Evolutionary conservation across 805 yeast species (phyloP), one percentile per base, ranked within the genome.

Genomic region (Schizosaccharomyces japonicus): DNA sequence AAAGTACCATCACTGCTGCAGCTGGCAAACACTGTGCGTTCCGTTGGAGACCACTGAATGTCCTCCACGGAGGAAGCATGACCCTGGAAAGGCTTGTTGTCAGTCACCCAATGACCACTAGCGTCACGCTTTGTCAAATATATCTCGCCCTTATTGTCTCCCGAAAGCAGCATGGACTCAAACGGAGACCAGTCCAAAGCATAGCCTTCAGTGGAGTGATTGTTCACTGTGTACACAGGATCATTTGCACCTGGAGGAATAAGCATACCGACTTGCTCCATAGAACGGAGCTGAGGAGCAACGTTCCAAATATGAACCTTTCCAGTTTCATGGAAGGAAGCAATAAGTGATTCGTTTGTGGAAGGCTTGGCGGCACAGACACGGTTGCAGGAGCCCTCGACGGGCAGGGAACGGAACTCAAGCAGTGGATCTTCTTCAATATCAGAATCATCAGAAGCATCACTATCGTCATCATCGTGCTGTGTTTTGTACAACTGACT

Each of bases 131-230:
- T 69, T 5, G 96, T 84, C 49, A 78, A 66, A 61, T 71, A 80
- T 36, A 87, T 72, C 57, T 87, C 69, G 47, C 98, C 98, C 19
- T 79, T 66, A 53, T 81, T 67, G 60, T 90, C 98, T 56, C 98
- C 98, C 3, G 92, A 73, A 49, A 90, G 67, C 52, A 90, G 65
- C 2, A 82, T 73, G 53, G 70, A 70, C 51, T 76, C 72, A 52
- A 79, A 65, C 39, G 95, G 94, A 1, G 94, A 81, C 98, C 98
- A 90, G 62, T 87, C 98, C 42, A 90, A 62, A 13, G 95, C 98
- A 58, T 83, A 90, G 31, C 98, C 96, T 65, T 90, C 98, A n/a
- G 81, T 93, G 54, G 78, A 78, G 60, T 90, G 98, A 52, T 65
- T 70, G 57, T 73, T 73, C 50, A 90, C 68, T 5, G 94, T 83